Conservation (phyloP, 768 basidiomycete genomes). For the Russula sp. region DNA sequence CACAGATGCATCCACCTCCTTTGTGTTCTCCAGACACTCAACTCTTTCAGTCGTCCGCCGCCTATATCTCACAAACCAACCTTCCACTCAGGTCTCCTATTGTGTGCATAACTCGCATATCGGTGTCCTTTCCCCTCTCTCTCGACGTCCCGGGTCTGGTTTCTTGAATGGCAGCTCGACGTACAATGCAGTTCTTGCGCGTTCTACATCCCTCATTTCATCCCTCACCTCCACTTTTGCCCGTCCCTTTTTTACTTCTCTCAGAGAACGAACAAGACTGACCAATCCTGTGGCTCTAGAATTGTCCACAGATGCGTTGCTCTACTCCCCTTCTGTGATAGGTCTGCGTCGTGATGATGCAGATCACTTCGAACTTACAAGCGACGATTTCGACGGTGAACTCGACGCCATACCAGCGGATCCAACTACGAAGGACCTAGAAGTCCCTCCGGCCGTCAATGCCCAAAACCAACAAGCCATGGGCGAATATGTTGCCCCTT, state of each 20-base stretch:
- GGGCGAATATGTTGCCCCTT: conserved; percentile 21
- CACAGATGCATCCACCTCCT: background rate
- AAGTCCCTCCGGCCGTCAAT: conserved; percentile 17
- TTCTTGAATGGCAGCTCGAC: conserved; percentile 14
- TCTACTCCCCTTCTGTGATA: conserved; percentile 18
- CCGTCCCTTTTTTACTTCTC: conserved; percentile 4
- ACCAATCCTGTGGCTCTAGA: background rate
- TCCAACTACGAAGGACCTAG: conserved; percentile 19
- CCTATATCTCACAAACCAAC: conserved; percentile 3
- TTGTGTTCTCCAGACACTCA: conserved; percentile 17
- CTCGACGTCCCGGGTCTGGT: conserved; percentile 16
- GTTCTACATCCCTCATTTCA: conserved; percentile 18
- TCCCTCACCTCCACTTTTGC: conserved; percentile 10
- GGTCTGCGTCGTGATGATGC: conserved; percentile 21
- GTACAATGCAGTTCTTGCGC: conserved; percentile 8
- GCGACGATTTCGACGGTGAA: conserved; percentile 18
- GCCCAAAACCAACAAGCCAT: conserved; percentile 17
- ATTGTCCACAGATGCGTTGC: conserved; percentile 11
- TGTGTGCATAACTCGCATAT: conserved; percentile 5
- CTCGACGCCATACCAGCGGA: conserved; percentile 22
- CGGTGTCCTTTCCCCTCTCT: conserved; percentile 12
- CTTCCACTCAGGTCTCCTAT: background rate
- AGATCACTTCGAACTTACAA: conserved; percentile 10
- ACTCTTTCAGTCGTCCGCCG: conserved; percentile 17
- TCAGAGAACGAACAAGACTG: conserved; percentile 6